These are phyloP conservation scores for Cyberlindnera nakhonratchasimensis DNA, from an alignment of 805 yeast species.

Conservation along the genomic window DNA sequence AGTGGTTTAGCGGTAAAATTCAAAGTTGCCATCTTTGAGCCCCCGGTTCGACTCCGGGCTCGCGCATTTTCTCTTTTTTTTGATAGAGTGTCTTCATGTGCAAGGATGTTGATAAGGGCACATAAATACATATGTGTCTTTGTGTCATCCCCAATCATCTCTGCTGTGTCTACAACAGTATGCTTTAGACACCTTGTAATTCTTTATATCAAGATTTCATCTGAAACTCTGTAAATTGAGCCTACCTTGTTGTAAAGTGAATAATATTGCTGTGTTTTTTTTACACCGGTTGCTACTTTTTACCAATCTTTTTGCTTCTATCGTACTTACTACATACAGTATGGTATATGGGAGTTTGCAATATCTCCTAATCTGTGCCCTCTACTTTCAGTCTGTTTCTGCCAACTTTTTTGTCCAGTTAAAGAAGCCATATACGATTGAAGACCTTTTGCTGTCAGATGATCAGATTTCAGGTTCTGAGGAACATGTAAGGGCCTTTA, in stretches of 20 bases:
- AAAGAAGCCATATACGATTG: constrained; percentile 23
- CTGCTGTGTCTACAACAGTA: background rate
- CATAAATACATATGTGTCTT: background rate
- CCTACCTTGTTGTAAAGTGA: too few relatives aligned
- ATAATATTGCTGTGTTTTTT: too few relatives aligned
- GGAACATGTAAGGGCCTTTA: constrained; percentile 41
- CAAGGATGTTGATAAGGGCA: background rate
- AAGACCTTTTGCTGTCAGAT: constrained; percentile 19
- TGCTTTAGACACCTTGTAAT: too few relatives aligned
- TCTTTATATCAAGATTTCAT: too few relatives aligned
- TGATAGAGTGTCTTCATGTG: background rate
- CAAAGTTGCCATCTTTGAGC: constrained; percentile 57
- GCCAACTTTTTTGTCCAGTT: constrained; percentile 27
- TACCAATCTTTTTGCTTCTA: too few relatives aligned
- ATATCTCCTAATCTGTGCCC: background rate
- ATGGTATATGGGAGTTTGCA: too few relatives aligned
- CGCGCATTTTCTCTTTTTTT: constrained; percentile 36
- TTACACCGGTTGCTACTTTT: too few relatives aligned
- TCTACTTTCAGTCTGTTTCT: background rate
- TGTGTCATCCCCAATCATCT: background rate
- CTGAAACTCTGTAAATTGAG: too few relatives aligned
- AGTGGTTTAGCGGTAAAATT: constrained; percentile 57
- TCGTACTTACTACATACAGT: too few relatives aligned
- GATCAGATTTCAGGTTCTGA: constrained; percentile 21
- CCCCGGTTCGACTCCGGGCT: constrained; percentile 62